A percentile compares a stretch with the other conserved stretches of the same genome.
Evolutionary conservation across 495 filamentous ascomycete species (phyloP).

Genomic region (Rhypophila decipiens): DNA sequence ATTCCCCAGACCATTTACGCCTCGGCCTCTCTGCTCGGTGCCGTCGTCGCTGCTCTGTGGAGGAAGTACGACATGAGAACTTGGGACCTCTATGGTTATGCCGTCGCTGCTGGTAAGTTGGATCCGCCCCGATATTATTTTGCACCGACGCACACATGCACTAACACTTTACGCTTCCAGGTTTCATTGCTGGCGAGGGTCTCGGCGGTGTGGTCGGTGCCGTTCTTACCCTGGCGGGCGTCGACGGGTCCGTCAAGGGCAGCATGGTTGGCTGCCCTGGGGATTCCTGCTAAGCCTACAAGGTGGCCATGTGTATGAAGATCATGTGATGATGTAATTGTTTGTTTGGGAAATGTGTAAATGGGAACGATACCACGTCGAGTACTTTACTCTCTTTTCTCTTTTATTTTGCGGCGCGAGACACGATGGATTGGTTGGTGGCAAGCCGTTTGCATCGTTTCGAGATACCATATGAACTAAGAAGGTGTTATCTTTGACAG

Average conservation of each 20-base stretch:
- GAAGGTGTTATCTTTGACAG: too few species aligned
- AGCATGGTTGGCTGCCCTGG: constrained; percentile 43
- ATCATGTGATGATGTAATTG: too few species aligned
- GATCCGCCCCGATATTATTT: neutral
- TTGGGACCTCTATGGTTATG: constrained; percentile 60
- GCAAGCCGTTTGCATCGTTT: too few species aligned
- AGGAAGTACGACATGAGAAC: constrained; percentile 45
- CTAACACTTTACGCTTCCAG: constrained; percentile 7
- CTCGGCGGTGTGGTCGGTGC: constrained; percentile 59
- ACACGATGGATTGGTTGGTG: too few species aligned
- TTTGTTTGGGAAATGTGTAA: too few species aligned
- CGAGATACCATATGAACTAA: too few species aligned
- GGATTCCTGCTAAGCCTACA: constrained; percentile 18
- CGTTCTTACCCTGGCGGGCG: constrained; percentile 45
- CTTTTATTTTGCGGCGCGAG: too few species aligned
- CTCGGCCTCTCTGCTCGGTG: constrained; percentile 53
- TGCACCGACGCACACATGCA: too few species aligned
- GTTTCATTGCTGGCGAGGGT: constrained; percentile 63
- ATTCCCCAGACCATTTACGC: constrained; percentile 33
- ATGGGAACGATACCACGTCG: too few species aligned
- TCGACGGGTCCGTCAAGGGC: constrained; percentile 41
- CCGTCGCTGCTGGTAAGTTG: constrained; percentile 50
- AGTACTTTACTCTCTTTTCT: too few species aligned
- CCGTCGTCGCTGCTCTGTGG: constrained; percentile 52
- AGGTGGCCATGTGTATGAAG: too few species aligned